phyloP scores from a whole-genome alignment of 2,329 filamentous ascomycete species.

The Ceratocystis diversiconidia region DNA sequence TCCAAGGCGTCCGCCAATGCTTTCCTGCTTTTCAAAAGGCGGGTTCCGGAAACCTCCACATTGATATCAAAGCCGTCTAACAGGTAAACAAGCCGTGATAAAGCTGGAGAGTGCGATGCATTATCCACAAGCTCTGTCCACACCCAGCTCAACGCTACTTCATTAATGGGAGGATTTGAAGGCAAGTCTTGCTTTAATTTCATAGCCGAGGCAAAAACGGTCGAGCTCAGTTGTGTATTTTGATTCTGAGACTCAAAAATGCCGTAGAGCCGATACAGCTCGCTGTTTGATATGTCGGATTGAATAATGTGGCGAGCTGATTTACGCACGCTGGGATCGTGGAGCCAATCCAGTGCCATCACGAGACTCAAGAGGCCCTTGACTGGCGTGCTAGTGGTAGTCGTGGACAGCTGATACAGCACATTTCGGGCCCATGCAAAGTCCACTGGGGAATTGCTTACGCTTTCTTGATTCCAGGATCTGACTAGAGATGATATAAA shows the following conservation, averaged over 20 bases:
- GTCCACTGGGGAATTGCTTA: slow-evolving; percentile 21
- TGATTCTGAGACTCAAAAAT: slow-evolving; percentile 50
- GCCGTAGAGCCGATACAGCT: slow-evolving; percentile 68
- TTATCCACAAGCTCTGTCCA: slow-evolving; percentile 46
- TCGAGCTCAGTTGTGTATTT: slow-evolving; percentile 42
- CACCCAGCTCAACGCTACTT: slow-evolving; percentile 35
- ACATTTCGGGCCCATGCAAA: slow-evolving; percentile 37
- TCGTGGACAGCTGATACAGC: slow-evolving; percentile 45
- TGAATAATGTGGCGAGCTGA: slow-evolving; percentile 62
- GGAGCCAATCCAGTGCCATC: slow-evolving; percentile 49
- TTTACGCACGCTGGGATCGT: slow-evolving; percentile 48
- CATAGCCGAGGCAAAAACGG: slow-evolving; percentile 48
- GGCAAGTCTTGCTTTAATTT: not conserved
- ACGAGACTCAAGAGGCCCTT: slow-evolving; percentile 48
- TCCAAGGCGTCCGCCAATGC: slow-evolving; percentile 40
- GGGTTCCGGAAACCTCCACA: slow-evolving; percentile 24
- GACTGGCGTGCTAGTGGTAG: slow-evolving; percentile 19
- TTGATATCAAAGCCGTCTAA: slow-evolving; percentile 22
- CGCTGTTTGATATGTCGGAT: slow-evolving; percentile 44
- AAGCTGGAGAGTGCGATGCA: slow-evolving; percentile 21
- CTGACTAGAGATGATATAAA: slow-evolving; percentile 1
- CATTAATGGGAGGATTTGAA: slow-evolving; percentile 10
- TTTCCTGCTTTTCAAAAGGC: slow-evolving; percentile 40
- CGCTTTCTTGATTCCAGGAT: not conserved
- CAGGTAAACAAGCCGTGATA: slow-evolving; percentile 30